Base-by-base conservation (phyloP, 2,329 filamentous ascomycete species). In the Diaporthe sp. region DNA sequence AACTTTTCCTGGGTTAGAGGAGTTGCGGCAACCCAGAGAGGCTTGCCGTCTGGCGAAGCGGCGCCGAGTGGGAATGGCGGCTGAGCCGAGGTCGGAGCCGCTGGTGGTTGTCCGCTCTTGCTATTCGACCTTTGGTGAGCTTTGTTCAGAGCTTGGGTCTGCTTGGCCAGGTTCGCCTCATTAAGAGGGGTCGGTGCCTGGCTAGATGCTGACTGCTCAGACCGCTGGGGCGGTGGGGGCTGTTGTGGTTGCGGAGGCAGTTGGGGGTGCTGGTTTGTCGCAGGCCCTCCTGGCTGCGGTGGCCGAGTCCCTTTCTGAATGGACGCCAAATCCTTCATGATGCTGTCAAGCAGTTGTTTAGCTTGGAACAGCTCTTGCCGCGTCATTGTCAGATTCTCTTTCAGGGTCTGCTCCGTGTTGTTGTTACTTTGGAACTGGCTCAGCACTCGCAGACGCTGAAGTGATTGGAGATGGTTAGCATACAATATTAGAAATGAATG, bases 11-110 rank as follows among this genome's bases (percentile, higher is more conserved):
- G 85, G 49, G 90, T 90, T 44, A 92, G 82, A 70, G 87, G 85
- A 2, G 87, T 85, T 80, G 86, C 88, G 80, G 83, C 85, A 61
- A 88, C 87, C 77, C 91, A 92, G 9, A 85, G 86, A 2, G 91
- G 91, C 74, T 90, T 88, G 17, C 90, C 91, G 77, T 91, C 89
- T 44, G 91, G 91, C 8, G 91, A 92, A 12, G 86, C 84, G 25
- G 86, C 88, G 17, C 88, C 88, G 74, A 92, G 87, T 37, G 85
- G 83, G 81, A 91, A 91, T 0, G 90, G 90, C 22, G 90, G 88
- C 77, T 91, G 89, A 20, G 87, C 80, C 1, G 88, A 88, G 0
- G 89, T 92, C 22, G 91, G 90, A 13, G 91, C 90, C 17, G 89
- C 86, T 4, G 90, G 90, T 0, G 88, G 83, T 76, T 89, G 87